Percentiles rank a stretch among this genome's conserved stretches.
Evolutionary conservation across 352 stramenopile genomes (phyloP).

Genomic region (Pythium plurisporium): DNA sequence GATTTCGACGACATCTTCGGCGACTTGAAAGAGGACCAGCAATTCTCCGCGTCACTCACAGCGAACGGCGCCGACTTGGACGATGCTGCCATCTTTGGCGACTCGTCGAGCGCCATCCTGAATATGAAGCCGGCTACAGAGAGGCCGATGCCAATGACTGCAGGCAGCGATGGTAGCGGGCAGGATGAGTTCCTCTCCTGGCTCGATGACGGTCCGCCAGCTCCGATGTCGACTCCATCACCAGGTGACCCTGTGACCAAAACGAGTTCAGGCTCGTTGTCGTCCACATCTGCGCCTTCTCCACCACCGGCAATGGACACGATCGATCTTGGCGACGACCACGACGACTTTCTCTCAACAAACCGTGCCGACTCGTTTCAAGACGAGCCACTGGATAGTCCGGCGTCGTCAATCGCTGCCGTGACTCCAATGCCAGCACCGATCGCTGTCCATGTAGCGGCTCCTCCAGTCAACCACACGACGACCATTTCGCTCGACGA

Average conservation of each 20-base stretch:
- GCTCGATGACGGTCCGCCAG: constrained; percentile 48
- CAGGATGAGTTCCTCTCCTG: constrained; percentile 76
- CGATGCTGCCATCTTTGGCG: constrained; percentile 49
- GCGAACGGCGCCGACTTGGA: constrained; percentile 31
- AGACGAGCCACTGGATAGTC: constrained; percentile 18
- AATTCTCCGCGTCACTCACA: constrained; percentile 34
- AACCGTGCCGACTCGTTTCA: constrained; percentile 1
- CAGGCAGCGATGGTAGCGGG: neutral
- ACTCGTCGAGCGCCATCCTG: constrained; percentile 10
- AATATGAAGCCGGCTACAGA: constrained; percentile 4
- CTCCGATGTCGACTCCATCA: too few species aligned
- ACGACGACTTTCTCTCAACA: constrained; percentile 17
- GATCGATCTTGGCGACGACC: constrained; percentile 17
- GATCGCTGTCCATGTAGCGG: constrained; percentile 8
- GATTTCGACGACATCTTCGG: constrained; percentile 86
- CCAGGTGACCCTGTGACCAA: neutral
- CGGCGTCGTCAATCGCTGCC: neutral
- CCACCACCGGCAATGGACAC: constrained; percentile 18
- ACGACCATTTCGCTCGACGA: constrained; percentile 32
- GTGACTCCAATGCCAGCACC: constrained; percentile 15
- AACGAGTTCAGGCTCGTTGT: neutral
- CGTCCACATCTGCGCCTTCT: neutral
- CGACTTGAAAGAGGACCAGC: constrained; percentile 61
- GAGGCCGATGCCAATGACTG: neutral
- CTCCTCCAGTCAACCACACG: neutral